phyloP scores from a whole-genome alignment of 371 early-diverging fungal genomes.

The Mucor sp. region DNA sequence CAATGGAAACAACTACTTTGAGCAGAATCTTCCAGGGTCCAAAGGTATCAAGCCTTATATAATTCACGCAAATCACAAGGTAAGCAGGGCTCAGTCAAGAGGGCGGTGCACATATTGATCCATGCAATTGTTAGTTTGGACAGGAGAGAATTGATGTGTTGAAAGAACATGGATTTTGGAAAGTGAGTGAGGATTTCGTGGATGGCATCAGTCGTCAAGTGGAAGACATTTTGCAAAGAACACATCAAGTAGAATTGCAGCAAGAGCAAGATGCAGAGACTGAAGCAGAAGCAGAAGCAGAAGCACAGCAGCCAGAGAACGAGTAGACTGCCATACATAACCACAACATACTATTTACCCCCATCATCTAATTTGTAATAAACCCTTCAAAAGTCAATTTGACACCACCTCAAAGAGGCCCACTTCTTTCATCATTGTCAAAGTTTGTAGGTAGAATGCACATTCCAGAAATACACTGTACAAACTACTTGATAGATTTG shows the following conservation, averaged over 20 bases:
- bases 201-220: constrained; percentile 10
- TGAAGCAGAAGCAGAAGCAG: neutral
- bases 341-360: neutral
- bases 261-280: neutral
- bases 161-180: constrained; percentile 17
- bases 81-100: neutral
- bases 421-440: no score
- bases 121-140: constrained; percentile 11
- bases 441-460: no score
- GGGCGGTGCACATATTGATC: neutral
- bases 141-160: constrained; percentile 10
- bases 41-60: constrained; percentile 24
- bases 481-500: no score
- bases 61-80: constrained; percentile 26
- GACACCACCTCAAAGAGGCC: no score
- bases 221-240: constrained; percentile 7
- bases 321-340: neutral
- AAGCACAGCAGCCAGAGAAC: neutral
- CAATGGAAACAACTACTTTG: constrained; percentile 20
- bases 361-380: no score
- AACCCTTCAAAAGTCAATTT: no score
- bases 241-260: neutral
- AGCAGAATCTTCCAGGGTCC: neutral
- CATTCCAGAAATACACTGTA: no score
- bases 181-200: constrained; percentile 11